Conservation (phyloP, 306 rosid genomes). For the Quercus dentata region DNA sequence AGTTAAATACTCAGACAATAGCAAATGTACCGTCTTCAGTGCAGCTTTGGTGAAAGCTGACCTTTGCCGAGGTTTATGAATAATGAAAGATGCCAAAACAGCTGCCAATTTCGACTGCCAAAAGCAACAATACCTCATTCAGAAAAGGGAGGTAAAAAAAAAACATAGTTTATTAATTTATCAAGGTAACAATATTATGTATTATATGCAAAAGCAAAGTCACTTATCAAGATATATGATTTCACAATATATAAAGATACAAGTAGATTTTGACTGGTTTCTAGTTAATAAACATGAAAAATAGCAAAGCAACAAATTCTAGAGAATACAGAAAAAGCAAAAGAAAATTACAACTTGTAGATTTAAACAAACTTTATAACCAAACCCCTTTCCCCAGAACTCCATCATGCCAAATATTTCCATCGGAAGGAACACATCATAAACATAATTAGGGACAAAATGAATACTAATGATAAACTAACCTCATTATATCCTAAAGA, state of each 20-base stretch:
- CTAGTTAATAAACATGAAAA: background rate
- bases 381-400: background rate
- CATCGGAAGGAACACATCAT: background rate
- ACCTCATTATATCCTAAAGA: slow-evolving; percentile 83
- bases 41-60: slow-evolving; percentile 77
- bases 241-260: background rate
- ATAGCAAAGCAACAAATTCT: background rate
- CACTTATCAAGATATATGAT: background rate
- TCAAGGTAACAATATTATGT: background rate
- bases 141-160: background rate
- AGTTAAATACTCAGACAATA: background rate
- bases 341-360: background rate
- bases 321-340: background rate
- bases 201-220: background rate
- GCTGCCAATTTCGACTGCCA: slow-evolving; percentile 82
- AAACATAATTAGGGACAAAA: background rate
- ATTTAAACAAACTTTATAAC: background rate
- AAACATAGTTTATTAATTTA: background rate
- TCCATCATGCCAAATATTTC: background rate
- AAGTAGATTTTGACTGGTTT: background rate
- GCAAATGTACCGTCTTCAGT: slow-evolving; percentile 63
- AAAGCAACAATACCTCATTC: slow-evolving; percentile 3
- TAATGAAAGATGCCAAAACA: slow-evolving; percentile 81
- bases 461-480: slow-evolving; percentile 4
- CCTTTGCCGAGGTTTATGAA: slow-evolving; percentile 75